Conservation (phyloP, 805 yeast species). For the Schwanniomyces pseudopolymorphus region DNA sequence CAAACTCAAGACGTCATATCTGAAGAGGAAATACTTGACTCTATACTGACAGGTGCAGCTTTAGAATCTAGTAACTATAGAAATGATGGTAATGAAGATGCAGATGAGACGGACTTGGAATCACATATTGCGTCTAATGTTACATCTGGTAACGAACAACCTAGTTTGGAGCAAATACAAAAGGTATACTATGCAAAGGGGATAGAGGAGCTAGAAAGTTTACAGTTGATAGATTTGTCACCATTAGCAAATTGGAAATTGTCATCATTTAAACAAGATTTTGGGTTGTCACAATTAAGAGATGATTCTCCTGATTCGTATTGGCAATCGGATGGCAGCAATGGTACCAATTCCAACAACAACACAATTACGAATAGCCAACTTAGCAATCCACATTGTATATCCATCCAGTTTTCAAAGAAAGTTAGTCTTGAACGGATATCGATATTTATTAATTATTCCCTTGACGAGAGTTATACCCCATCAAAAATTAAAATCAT, state of each 20-base stretch:
- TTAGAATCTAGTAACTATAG: slow-evolving; percentile 3
- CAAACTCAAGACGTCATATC: slow-evolving; percentile 29
- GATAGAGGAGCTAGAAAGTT: slow-evolving; percentile 52
- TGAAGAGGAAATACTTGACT: slow-evolving; percentile 28
- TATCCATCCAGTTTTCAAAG: slow-evolving; percentile 79
- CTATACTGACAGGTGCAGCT: slow-evolving; percentile 20
- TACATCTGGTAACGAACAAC: slow-evolving; percentile 23
- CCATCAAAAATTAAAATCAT: slow-evolving; percentile 66
- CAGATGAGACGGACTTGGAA: slow-evolving; percentile 12
- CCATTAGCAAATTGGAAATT: slow-evolving; percentile 82
- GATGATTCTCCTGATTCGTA: slow-evolving; percentile 69
- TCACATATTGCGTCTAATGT: slow-evolving; percentile 9
- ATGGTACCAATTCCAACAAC: slow-evolving; percentile 24
- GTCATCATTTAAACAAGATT: slow-evolving; percentile 72
- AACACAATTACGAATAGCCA: slow-evolving; percentile 29
- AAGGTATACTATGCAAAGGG: slow-evolving; percentile 45
- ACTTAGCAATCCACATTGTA: slow-evolving; percentile 71
- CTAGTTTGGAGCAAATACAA: slow-evolving; percentile 41
- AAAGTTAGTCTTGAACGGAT: slow-evolving; percentile 67
- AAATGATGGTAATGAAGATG: slow-evolving; percentile 10
- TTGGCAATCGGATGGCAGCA: slow-evolving; percentile 93
- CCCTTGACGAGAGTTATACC: slow-evolving; percentile 87
- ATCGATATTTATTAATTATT: slow-evolving; percentile 68
- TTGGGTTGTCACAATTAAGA: slow-evolving; percentile 67
- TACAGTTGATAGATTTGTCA: slow-evolving; percentile 72